These are phyloP conservation scores for Astragalus glycyphyllos DNA, from an alignment of 306 rosid genomes.

Conservation along the genomic window DNA sequence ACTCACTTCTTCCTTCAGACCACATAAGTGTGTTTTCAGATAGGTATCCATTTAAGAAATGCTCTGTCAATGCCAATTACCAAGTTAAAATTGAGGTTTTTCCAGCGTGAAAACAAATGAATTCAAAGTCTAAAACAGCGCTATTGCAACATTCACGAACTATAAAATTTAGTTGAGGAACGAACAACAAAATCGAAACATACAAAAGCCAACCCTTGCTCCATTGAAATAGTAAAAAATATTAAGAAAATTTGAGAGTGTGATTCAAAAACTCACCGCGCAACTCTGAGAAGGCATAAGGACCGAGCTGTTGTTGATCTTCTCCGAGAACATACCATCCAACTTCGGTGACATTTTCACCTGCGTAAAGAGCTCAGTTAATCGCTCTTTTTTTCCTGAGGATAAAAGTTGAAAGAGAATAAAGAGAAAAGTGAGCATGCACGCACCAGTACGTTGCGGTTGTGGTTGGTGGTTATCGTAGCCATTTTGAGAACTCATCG, in stretches of 20 bases:
- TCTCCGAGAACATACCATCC: constrained; percentile 92
- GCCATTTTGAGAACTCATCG: constrained; percentile 50
- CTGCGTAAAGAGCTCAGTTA: constrained; percentile 37
- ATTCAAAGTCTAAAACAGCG: constrained; percentile 19
- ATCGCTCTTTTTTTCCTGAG: neutral
- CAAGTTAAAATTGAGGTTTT: constrained; percentile 50
- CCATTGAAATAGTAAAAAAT: constrained; percentile 15
- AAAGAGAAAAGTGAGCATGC: neutral
- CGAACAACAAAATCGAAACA: constrained; percentile 39
- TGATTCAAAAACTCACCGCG: constrained; percentile 63
- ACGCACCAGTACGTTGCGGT: neutral
- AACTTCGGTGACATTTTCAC: constrained; percentile 48
- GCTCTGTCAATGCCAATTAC: constrained; percentile 75
- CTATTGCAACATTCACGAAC: constrained; percentile 46
- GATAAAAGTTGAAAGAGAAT: neutral
- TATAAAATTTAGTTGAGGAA: constrained; percentile 40
- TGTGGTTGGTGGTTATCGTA: constrained; percentile 35
- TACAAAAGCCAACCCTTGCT: constrained; percentile 6
- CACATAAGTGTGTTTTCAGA: constrained; percentile 67
- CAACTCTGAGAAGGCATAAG: constrained; percentile 79
- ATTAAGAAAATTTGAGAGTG: neutral
- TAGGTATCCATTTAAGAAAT: constrained; percentile 79
- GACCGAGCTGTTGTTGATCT: constrained; percentile 83
- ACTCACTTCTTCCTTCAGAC: constrained; percentile 89
- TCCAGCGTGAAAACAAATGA: constrained; percentile 46